Evolutionary conservation across 2,329 filamentous ascomycete genomes (phyloP), one percentile per base, ranked within the genome.

Genomic region (Bretziella fagacearum): DNA sequence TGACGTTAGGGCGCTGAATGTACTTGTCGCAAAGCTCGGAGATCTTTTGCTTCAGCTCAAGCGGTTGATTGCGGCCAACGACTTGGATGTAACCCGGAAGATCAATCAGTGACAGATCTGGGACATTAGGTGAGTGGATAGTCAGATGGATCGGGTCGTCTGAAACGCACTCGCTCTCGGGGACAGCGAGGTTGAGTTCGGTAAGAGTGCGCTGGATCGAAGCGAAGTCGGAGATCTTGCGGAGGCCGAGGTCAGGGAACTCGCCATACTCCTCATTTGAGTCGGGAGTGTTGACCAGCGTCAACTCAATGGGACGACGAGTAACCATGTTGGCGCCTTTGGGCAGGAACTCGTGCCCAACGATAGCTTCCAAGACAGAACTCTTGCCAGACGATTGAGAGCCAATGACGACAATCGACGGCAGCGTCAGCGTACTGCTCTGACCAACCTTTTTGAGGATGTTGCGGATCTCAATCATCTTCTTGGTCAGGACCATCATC

Each of bases 241-340:
- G 81, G 13, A 98, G 65, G 0, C 89, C 86, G 2, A 98, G 71
- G 35, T 93, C 84, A 1, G 91, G 87, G 54, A 98, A 98, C 61
- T 98, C 91, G 59, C 87, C 91, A 60, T 94, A 98, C 59, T 98
- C 91, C 2, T 81, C 76, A 37, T 78, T 74, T 1, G 84, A 79
- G 48, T 86, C 81, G 0, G 89, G 89, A 0, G 89, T 96, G 62
- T 98, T 96, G 62, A 98, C 79, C 4, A 98, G 73, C 0, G 91
- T 98, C 48, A 98, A 71, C 63, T 98, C 91, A 59, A 98, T 98
- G 0, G 91, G 91, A 51, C 91, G 73, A 33, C 93, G 74, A 6
- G 91, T 98, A 43, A 98, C 91, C 91, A 98, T 98, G 58, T 98
- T 98, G 35, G 80, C 79, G n/a, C 91, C 91, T 62, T 98, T 98